Base-by-base conservation (phyloP, 2,329 filamentous ascomycete genomes). In the Ophiostoma novo-ulmi region DNA sequence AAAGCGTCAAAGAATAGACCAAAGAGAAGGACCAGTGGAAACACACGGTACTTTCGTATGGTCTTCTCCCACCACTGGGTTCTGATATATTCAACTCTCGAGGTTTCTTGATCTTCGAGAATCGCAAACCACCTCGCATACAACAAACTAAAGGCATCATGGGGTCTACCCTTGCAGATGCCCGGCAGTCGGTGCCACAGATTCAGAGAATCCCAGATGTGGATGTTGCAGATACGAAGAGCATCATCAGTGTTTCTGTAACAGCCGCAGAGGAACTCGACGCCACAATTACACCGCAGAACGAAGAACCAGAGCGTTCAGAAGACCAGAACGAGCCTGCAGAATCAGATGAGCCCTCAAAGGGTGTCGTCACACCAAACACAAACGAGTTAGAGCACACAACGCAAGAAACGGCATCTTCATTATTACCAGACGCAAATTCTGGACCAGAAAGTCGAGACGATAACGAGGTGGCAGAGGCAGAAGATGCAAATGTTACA, bases 401-500 rank as follows among this genome's bases (percentile, higher is more conserved):
- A 65, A 5, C 38, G 14, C 36, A 65, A 39, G 35, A 65, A 11
- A 20, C 36, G n/a, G 20, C 20, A 39, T 65, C 63, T 13, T 10
- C 63, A 22, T 65, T 39, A 39, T 22, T 22, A 65, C 36, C 36
- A 26, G 36, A 38, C 26, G 31, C 61, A 11, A 35, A 64, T 35
- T 14, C 17, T 17, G 61, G 35, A 35, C 31, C 61, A 22, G 61
- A n/a, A 65, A 35, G 14, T 39, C 10, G 20, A 38, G 17, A 39
- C 31, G 35, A 22, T 17, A 65, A 5, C 7, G 31, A 31, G 20
- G 35, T 17, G 10, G 35, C 6, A 20, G 61, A 36, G 10, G 17
- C 22, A 20, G 58, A 44, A 63, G 67, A 64, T 7, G 52, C 71
- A 22, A 63, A 63, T 35, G 26, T 8, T n/a, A 26, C 58, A 35